These are phyloP conservation scores for Phaeosphaeriaceae sp. DNA, from an alignment of 2,329 filamentous ascomycete species.

Conservation along the genomic window DNA sequence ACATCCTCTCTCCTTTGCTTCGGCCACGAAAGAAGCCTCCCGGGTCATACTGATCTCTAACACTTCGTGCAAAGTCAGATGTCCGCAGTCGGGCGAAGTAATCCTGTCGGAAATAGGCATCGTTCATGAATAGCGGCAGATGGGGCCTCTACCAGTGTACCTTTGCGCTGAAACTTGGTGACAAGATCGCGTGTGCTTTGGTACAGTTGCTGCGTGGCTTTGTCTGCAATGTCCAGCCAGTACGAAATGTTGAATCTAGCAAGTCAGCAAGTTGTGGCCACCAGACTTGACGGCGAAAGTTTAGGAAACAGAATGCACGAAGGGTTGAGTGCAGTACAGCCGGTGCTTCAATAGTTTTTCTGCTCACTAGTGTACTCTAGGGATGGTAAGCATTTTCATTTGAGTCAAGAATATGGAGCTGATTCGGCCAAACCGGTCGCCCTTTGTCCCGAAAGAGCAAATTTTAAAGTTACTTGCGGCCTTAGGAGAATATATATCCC, in stretches of 20 bases:
- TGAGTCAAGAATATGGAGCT: too few species aligned
- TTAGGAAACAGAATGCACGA: slow-evolving; percentile 35
- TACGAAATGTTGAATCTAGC: slow-evolving; percentile 48
- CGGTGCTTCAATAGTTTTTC: slow-evolving; percentile 31
- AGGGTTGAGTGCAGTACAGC: slow-evolving; percentile 33
- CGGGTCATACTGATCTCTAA: slow-evolving; percentile 49
- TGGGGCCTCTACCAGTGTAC: slow-evolving; percentile 50
- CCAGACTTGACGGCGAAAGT: slow-evolving; percentile 64
- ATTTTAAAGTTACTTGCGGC: too few species aligned
- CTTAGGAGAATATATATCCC: too few species aligned
- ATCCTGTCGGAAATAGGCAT: slow-evolving; percentile 52
- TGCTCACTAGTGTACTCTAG: too few species aligned
- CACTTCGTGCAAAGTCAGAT: slow-evolving; percentile 38
- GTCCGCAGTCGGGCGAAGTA: slow-evolving; percentile 51
- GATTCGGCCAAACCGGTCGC: too few species aligned
- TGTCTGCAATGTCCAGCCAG: slow-evolving; percentile 42
- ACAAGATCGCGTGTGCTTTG: slow-evolving; percentile 45
- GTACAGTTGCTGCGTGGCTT: slow-evolving; percentile 47
- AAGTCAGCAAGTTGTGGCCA: slow-evolving; percentile 44
- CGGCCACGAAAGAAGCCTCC: slow-evolving; percentile 49
- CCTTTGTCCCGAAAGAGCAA: too few species aligned
- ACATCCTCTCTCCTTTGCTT: slow-evolving; percentile 51
- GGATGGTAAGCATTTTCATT: too few species aligned
- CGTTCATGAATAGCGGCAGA: slow-evolving; percentile 56
- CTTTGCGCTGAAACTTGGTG: slow-evolving; percentile 41